Conservation (phyloP, 1,284 basidiomycete species). For the Marasmius sp. region DNA sequence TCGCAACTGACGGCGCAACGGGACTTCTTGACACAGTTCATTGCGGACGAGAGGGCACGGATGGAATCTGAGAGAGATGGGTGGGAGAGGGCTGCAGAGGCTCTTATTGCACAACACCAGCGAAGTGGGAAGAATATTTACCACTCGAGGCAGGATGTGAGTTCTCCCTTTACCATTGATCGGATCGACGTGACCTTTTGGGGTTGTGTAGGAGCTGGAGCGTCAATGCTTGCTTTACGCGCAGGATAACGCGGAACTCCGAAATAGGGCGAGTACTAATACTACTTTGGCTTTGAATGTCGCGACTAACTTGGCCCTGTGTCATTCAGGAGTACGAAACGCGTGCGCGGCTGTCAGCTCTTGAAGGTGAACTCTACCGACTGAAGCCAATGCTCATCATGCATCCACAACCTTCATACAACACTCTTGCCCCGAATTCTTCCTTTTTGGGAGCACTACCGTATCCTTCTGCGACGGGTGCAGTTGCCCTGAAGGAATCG, state of each 20-base stretch:
- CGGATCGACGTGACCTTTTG: background rate
- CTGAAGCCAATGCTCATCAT: conserved; percentile 58
- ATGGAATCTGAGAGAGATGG: conserved; percentile 61
- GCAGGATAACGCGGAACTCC: conserved; percentile 54
- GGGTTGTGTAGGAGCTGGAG: conserved; percentile 45
- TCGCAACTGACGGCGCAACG: conserved; percentile 53
- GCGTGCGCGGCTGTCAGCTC: conserved; percentile 38
- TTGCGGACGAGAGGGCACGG: conserved; percentile 52
- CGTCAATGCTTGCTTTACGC: conserved; percentile 44
- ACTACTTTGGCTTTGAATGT: background rate
- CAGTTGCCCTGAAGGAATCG: conserved; percentile 1
- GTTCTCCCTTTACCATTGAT: conserved; percentile 7
- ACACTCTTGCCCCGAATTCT: conserved; percentile 18
- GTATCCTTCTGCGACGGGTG: conserved; percentile 16
- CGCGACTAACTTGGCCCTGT: background rate
- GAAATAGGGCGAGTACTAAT: conserved; percentile 46
- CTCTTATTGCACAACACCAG: conserved; percentile 46
- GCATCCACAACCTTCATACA: conserved; percentile 38
- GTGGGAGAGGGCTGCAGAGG: conserved; percentile 64
- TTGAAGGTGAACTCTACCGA: conserved; percentile 53
- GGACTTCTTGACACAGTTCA: conserved; percentile 51
- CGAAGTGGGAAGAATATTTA: conserved; percentile 35
- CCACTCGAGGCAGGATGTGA: conserved; percentile 43
- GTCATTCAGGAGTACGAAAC: conserved; percentile 44
- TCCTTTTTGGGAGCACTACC: conserved; percentile 17